Percentiles rank a stretch among this genome's conserved stretches.
Conservation (phyloP, 768 basidiomycete species). For the Collybiopsis confluens region DNA sequence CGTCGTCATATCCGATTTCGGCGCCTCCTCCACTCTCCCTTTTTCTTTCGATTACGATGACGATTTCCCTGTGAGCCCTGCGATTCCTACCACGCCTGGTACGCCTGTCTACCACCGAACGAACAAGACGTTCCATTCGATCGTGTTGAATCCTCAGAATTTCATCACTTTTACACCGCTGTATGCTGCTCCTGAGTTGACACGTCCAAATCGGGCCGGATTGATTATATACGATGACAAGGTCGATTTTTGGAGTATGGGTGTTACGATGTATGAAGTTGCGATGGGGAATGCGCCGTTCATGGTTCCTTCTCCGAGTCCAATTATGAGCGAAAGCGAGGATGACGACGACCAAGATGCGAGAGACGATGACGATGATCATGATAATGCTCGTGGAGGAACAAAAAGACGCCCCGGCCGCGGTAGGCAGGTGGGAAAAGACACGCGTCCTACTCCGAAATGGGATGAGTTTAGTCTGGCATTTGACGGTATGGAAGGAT, state of each 20-base stretch:
- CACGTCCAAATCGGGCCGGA: conserved; percentile 20
- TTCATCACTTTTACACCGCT: conserved; percentile 27
- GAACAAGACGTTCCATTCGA: conserved; percentile 7
- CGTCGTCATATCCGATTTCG: conserved; percentile 60
- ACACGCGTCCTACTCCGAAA: too few species aligned
- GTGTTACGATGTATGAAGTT: conserved; percentile 27
- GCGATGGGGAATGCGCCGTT: conserved; percentile 24
- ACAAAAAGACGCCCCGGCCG: too few species aligned
- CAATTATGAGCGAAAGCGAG: not conserved
- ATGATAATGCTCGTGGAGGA: too few species aligned
- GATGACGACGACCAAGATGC: too few species aligned
- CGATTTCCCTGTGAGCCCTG: conserved; percentile 1
- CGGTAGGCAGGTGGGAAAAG: too few species aligned
- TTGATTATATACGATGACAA: conserved; percentile 26
- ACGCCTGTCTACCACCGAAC: too few species aligned
- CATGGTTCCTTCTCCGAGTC: not conserved
- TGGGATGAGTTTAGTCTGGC: conserved; percentile 19
- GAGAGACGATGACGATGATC: too few species aligned
- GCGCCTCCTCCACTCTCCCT: conserved; percentile 36
- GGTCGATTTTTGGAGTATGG: conserved; percentile 35
- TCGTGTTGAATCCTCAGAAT: conserved; percentile 20
- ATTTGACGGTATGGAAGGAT: conserved; percentile 19
- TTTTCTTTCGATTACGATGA: conserved; percentile 5
- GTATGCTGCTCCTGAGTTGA: conserved; percentile 32
- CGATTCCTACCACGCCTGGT: too few species aligned